A percentile compares a stretch with the other conserved stretches of the same genome.
phyloP scores from a whole-genome alignment of 257 asterid species.

The Nemophila menziesii region DNA sequence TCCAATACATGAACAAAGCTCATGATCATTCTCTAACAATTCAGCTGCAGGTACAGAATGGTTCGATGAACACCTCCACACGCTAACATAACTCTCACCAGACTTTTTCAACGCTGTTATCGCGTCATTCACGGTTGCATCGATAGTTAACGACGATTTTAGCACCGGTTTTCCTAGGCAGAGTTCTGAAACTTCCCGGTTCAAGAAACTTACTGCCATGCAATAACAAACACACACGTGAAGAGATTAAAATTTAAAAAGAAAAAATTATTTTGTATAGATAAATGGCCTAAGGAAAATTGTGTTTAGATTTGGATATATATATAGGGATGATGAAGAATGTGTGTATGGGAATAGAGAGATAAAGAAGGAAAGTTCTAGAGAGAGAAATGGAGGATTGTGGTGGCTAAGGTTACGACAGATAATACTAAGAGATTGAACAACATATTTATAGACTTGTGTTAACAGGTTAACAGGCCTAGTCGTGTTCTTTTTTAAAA shows the following conservation, averaged over 20 bases:
- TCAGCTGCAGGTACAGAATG: slow-evolving; percentile 5
- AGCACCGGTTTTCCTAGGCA: slow-evolving; percentile 79
- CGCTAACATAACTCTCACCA: slow-evolving; percentile 43
- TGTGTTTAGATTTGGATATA: not conserved
- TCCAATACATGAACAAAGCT: slow-evolving; percentile 41
- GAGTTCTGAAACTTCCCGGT: slow-evolving; percentile 55
- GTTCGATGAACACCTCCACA: slow-evolving; percentile 35
- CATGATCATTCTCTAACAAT: slow-evolving; percentile 8
- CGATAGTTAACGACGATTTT: slow-evolving; percentile 35
- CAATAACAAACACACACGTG: slow-evolving; percentile 20
- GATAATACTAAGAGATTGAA: not conserved
- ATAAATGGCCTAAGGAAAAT: not conserved
- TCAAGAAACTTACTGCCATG: slow-evolving; percentile 70
- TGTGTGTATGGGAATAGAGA: too few relatives aligned
- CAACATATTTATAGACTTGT: slow-evolving; percentile 4
- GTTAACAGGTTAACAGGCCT: not conserved
- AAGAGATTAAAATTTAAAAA: not conserved
- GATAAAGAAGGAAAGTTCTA: not conserved
- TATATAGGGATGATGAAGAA: not conserved
- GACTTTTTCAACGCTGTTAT: slow-evolving; percentile 36
- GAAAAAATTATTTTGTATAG: not conserved
- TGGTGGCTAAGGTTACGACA: too few relatives aligned
- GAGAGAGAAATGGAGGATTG: not conserved
- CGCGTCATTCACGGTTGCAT: slow-evolving; percentile 39
- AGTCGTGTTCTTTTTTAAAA: too few relatives aligned